phyloP scores from a whole-genome alignment of 768 basidiomycete genomes.

The Pholiota conissans region DNA sequence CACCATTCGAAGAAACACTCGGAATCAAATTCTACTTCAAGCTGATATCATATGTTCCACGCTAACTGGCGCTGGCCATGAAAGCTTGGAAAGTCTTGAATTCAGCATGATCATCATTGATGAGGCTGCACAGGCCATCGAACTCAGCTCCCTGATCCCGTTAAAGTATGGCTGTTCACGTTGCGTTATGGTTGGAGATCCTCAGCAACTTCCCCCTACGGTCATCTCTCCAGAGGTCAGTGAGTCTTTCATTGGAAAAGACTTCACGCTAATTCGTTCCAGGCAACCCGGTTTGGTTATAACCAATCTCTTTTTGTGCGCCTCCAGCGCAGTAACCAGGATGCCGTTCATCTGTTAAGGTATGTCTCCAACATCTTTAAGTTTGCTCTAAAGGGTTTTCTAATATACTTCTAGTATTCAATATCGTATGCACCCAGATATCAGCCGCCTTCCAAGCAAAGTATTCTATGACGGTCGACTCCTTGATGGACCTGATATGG shows the following conservation, averaged over 20 bases:
- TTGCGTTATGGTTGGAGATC: constrained; percentile 95
- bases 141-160: constrained; percentile 93
- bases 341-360: constrained; percentile 93
- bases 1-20: constrained; percentile 70
- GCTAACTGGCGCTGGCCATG: constrained; percentile 91
- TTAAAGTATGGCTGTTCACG: constrained; percentile 81
- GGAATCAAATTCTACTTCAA: constrained; percentile 75
- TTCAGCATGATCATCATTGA: constrained; percentile 98
- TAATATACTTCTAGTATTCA: constrained; percentile 70
- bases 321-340: constrained; percentile 73
- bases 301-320: constrained; percentile 94
- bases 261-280: constrained; percentile 1
- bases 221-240: constrained; percentile 47
- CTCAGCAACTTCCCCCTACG: constrained; percentile 95
- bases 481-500: constrained; percentile 90
- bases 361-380: constrained; percentile 29
- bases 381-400: too few relatives aligned
- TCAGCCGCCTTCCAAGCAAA: constrained; percentile 84
- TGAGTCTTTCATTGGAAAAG: neutral
- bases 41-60: constrained; percentile 96
- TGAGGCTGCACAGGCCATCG: constrained; percentile 96
- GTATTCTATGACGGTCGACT: constrained; percentile 84
- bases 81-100: constrained; percentile 75
- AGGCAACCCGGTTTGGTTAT: constrained; percentile 75
- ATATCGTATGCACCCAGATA: constrained; percentile 99